phyloP scores from a whole-genome alignment of 106 monocot species.

The Allium sativum region DNA sequence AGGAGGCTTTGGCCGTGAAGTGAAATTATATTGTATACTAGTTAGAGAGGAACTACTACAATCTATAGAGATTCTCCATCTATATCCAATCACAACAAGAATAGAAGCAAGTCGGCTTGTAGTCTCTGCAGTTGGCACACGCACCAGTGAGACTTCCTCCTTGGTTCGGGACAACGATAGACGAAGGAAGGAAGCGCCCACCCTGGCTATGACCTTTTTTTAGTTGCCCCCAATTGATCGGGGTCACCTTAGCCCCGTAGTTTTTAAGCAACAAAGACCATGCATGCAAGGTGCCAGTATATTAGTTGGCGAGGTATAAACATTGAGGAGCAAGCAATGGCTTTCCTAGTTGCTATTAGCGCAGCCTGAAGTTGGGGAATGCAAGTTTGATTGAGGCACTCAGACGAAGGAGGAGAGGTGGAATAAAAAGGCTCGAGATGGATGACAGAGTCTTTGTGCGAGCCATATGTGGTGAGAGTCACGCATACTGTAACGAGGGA shows the following conservation, averaged over 20 bases:
- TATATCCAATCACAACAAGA: too few relatives aligned
- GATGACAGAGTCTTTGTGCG: not conserved
- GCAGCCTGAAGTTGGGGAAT: conserved; percentile 3
- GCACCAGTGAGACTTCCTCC: conserved; percentile 3
- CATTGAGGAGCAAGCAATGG: not conserved
- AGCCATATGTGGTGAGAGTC: too few relatives aligned
- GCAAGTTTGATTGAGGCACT: conserved; percentile 9
- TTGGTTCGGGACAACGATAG: conserved; percentile 6
- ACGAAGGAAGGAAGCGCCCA: conserved; percentile 2
- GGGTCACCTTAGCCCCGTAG: not conserved
- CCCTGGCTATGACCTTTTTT: not conserved
- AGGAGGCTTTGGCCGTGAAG: not conserved
- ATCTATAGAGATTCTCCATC: too few relatives aligned
- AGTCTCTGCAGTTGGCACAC: conserved; percentile 6
- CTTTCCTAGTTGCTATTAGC: not conserved
- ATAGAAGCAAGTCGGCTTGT: too few relatives aligned
- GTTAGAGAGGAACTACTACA: conserved; percentile 5
- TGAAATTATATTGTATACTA: not conserved
- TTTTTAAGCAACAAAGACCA: conserved; percentile 6
- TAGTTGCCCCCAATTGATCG: too few relatives aligned
- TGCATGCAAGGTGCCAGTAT: not conserved
- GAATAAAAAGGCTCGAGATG: conserved; percentile 15
- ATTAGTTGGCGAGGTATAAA: too few relatives aligned
- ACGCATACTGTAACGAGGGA: not conserved
- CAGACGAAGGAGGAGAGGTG: conserved; percentile 1